Percentiles rank a stretch among this genome's conserved stretches.
Conservation (phyloP, 768 basidiomycete species). For the Collybiopsis luxurians region DNA sequence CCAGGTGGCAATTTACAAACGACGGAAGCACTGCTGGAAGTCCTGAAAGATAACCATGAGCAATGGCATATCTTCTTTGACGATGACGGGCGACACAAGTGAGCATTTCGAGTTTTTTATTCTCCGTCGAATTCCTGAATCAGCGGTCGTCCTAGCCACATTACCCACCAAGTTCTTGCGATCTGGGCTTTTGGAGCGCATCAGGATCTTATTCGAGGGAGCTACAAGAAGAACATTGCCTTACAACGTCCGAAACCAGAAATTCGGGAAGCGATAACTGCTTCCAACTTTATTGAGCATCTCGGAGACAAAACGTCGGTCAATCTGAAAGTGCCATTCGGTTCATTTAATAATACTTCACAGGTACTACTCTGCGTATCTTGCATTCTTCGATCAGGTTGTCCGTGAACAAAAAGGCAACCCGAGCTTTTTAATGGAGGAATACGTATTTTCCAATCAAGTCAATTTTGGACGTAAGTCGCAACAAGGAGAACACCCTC, state of each 20-base stretch:
- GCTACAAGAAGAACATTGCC: conserved; percentile 33
- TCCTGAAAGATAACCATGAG: conserved; percentile 48
- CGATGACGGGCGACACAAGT: conserved; percentile 47
- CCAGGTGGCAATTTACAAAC: conserved; percentile 20
- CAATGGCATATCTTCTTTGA: conserved; percentile 48
- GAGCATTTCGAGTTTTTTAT: conserved; percentile 11
- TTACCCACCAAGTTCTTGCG: conserved; percentile 55
- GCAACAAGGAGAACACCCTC: conserved; percentile 33
- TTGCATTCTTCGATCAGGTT: conserved; percentile 49
- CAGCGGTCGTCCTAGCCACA: conserved; percentile 36
- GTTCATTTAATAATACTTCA: neutral
- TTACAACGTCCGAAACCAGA: conserved; percentile 34
- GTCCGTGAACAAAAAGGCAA: conserved; percentile 26
- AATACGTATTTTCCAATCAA: conserved; percentile 54
- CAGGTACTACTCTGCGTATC: conserved; percentile 59
- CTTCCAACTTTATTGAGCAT: conserved; percentile 49
- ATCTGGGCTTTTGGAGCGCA: conserved; percentile 61
- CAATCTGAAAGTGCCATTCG: too few relatives aligned
- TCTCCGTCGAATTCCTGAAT: neutral
- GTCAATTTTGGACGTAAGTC: conserved; percentile 39
- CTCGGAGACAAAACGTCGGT: conserved; percentile 56
- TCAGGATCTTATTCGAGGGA: conserved; percentile 31
- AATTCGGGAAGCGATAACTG: conserved; percentile 44
- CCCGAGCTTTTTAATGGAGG: conserved; percentile 43
- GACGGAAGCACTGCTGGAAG: conserved; percentile 21